Percentiles rank a stretch among this genome's conserved stretches.
Evolutionary conservation across 352 stramenopile genomes (phyloP).

Genomic region (Globisporangium rhizosaccharum): DNA sequence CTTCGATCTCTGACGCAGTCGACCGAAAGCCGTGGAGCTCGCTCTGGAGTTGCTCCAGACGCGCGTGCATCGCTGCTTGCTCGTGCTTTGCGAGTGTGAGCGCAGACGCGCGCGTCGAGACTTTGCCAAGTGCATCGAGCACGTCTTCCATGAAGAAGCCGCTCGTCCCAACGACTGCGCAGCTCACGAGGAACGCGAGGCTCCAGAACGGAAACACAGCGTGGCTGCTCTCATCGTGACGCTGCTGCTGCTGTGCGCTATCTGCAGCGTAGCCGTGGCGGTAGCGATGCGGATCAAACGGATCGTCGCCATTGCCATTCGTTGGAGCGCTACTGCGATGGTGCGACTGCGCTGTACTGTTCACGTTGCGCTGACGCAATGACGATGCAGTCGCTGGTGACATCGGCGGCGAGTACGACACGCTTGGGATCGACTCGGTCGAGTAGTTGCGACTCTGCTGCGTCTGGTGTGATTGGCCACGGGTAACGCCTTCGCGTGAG

Average conservation of each 20-base stretch:
- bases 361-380: background rate
- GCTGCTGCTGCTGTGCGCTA: background rate
- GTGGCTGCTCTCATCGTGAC: background rate
- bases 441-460: constrained; percentile 9
- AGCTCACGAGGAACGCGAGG: constrained; percentile 33
- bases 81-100: constrained; percentile 27
- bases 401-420: constrained; percentile 25
- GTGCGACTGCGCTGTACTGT: background rate
- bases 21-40: constrained; percentile 44
- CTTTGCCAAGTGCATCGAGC: constrained; percentile 23
- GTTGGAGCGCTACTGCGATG: background rate
- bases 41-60: constrained; percentile 42
- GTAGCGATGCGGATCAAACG: background rate
- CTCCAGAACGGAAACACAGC: constrained; percentile 36
- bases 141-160: constrained; percentile 60
- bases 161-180: constrained; percentile 30
- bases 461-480: background rate
- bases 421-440: constrained; percentile 19
- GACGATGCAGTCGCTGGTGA: constrained; percentile 7
- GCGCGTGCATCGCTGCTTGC: constrained; percentile 38
- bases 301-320: background rate
- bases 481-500: background rate
- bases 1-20: constrained; percentile 45
- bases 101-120: constrained; percentile 21
- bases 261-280: too few species aligned